Evolutionary conservation across 768 basidiomycete genomes (phyloP).

Genomic region (Boletus fagicola): DNA sequence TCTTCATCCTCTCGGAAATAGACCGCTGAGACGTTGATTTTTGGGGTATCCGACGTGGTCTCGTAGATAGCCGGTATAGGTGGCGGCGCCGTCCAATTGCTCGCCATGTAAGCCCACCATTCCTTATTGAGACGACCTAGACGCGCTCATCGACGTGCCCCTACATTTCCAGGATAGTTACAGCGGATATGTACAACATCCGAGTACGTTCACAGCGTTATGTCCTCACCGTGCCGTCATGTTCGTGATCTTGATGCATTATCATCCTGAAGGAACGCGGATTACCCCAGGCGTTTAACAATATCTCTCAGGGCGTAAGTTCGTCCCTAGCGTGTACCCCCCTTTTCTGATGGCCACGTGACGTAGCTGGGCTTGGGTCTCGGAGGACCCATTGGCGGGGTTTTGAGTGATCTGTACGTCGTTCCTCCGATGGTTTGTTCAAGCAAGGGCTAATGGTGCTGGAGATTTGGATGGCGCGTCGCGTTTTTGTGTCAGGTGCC

Average conservation of each 20-base stretch:
- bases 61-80: slow-evolving; percentile 23
- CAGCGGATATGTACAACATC: slow-evolving; percentile 22
- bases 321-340: background rate
- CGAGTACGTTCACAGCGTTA: slow-evolving; percentile 7
- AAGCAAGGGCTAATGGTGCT: background rate
- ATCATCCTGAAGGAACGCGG: slow-evolving; percentile 3
- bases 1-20: no score
- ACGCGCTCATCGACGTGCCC: background rate
- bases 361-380: slow-evolving; percentile 24
- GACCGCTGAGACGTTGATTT: background rate
- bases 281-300: slow-evolving; percentile 47
- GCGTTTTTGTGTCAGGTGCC: slow-evolving; percentile 75
- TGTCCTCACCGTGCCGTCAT: background rate
- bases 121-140: background rate
- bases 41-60: background rate
- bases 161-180: slow-evolving; percentile 19
- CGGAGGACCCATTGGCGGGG: slow-evolving; percentile 23
- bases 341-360: background rate
- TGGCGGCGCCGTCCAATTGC: slow-evolving; percentile 21
- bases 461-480: slow-evolving; percentile 53
- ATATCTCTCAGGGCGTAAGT: slow-evolving; percentile 18
- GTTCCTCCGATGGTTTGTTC: background rate
- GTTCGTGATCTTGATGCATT: background rate
- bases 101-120: slow-evolving; percentile 16
- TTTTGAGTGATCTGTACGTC: slow-evolving; percentile 23